A percentile compares a stretch with the other conserved stretches of the same genome.
These are phyloP conservation scores for Beauveria varroae DNA, from an alignment of 2,329 filamentous ascomycete genomes.

Conservation along the genomic window DNA sequence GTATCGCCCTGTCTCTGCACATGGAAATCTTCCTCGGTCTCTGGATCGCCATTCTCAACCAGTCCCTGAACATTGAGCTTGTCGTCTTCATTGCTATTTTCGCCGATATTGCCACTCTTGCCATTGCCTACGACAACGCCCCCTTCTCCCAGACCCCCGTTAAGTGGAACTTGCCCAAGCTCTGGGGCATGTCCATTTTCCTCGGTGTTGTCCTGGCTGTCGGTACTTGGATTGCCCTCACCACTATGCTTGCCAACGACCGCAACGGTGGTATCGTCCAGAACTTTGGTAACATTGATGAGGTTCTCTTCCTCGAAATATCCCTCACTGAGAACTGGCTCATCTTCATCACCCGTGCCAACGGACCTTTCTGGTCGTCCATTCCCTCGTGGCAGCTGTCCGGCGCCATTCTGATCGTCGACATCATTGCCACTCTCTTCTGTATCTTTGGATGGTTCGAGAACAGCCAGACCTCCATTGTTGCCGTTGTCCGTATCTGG, in stretches of 20 bases:
- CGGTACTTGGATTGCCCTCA: conserved; percentile 84
- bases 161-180: conserved; percentile 91
- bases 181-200: conserved; percentile 86
- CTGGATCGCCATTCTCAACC: conserved; percentile 85
- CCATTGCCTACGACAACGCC: conserved; percentile 90
- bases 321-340: conserved; percentile 92
- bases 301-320: conserved; percentile 82
- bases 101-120: conserved; percentile 83
- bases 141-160: conserved; percentile 79
- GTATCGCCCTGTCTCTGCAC: conserved; percentile 86
- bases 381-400: conserved; percentile 79
- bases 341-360: conserved; percentile 92
- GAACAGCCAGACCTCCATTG: conserved; percentile 59
- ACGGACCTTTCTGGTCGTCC: conserved; percentile 86
- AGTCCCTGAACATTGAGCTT: conserved; percentile 74
- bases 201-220: conserved; percentile 74
- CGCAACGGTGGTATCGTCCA: conserved; percentile 78
- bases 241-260: conserved; percentile 67
- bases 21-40: conserved; percentile 86
- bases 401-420: conserved; percentile 72
- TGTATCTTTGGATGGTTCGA: conserved; percentile 80
- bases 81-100: conserved; percentile 95
- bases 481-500: conserved; percentile 83
- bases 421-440: conserved; percentile 80
- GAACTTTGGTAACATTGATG: conserved; percentile 76